phyloP scores from a whole-genome alignment of 441 rosid species.

The Breynia disticha region DNA sequence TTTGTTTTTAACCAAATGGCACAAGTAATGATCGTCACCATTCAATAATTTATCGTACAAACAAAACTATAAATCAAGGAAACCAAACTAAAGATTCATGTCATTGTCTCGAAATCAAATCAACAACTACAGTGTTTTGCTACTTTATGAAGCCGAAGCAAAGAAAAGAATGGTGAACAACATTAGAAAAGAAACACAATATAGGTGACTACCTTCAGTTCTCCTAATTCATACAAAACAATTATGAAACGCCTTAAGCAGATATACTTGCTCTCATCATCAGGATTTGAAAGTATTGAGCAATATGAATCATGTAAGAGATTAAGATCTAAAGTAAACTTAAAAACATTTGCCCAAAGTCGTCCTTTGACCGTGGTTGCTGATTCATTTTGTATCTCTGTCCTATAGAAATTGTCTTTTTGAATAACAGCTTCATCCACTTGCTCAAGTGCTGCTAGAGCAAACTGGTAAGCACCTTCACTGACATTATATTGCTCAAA shows the following conservation, averaged over 20 bases:
- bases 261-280: conserved; percentile 90
- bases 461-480: conserved; percentile 96
- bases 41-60: neutral
- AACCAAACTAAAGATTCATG: neutral
- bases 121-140: conserved; percentile 3
- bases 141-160: conserved; percentile 1
- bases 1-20: neutral
- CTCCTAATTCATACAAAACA: conserved; percentile 81
- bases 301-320: conserved; percentile 88
- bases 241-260: conserved; percentile 92
- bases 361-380: conserved; percentile 60
- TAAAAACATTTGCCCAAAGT: conserved; percentile 95
- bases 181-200: neutral
- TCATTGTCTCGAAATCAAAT: neutral
- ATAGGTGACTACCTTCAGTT: conserved; percentile 52
- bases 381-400: conserved; percentile 41
- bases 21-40: neutral
- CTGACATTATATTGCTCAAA: conserved; percentile 86
- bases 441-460: conserved; percentile 98
- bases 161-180: neutral
- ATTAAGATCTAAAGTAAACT: conserved; percentile 81
- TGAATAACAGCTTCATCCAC: conserved; percentile 72
- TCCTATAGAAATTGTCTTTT: conserved; percentile 28
- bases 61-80: neutral
- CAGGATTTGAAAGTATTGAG: conserved; percentile 96